Percentiles rank a stretch among this genome's conserved stretches.
phyloP scores from a whole-genome alignment of 2,329 filamentous ascomycete species.

The Beauveria sp. region DNA sequence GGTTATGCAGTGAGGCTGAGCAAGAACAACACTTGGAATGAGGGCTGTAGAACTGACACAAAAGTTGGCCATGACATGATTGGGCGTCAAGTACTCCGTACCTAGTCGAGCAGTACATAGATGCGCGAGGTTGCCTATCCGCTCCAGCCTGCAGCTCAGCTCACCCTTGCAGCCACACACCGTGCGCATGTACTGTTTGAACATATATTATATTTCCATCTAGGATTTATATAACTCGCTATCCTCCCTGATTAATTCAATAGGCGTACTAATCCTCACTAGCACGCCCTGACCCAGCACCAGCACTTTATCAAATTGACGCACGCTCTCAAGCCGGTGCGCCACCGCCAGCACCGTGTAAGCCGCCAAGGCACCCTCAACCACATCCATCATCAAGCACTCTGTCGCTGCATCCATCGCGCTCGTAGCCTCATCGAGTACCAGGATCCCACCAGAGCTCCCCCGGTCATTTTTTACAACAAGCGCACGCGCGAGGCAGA shows the following conservation, averaged over 20 bases:
- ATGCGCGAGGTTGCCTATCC: neutral
- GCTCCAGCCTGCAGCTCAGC: too few species aligned
- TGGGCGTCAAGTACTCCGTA: neutral
- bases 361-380: neutral
- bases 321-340: conserved; percentile 5
- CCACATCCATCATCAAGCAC: neutral
- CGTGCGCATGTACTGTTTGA: too few species aligned
- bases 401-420: conserved; percentile 8
- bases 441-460: neutral
- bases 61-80: neutral
- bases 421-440: conserved; percentile 10
- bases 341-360: conserved; percentile 7
- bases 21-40: neutral
- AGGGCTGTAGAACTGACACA: neutral
- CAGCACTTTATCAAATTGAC: neutral
- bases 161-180: too few species aligned
- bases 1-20: neutral
- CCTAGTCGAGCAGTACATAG: neutral
- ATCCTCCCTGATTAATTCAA: neutral
- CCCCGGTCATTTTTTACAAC: too few species aligned
- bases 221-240: neutral
- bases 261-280: neutral
- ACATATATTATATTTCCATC: too few species aligned
- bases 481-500: too few species aligned
- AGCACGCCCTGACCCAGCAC: neutral